A percentile compares a stretch with the other conserved stretches of the same genome.
These are phyloP conservation scores for Epipyxis sp. DNA, from an alignment of 108 stramenopile species.

Conservation along the genomic window DNA sequence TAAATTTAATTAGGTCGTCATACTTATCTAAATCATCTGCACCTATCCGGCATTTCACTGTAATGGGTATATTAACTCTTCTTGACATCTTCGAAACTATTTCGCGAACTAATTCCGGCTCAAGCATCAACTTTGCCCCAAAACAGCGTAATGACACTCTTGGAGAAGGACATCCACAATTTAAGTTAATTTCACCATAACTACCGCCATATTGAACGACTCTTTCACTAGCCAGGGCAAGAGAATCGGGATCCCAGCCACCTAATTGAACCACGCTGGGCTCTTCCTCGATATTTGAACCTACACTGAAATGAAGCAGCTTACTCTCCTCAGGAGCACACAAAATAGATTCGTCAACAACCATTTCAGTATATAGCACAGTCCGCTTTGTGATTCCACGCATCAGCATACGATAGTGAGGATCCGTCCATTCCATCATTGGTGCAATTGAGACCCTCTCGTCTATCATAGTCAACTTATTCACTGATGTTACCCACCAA, in stretches of 20 bases:
- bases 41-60: constrained; percentile 90
- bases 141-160: constrained; percentile 84
- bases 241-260: constrained; percentile 75
- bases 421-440: constrained; percentile 38
- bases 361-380: constrained; percentile 36
- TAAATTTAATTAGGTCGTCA: constrained; percentile 68
- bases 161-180: constrained; percentile 96
- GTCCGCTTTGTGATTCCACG: constrained; percentile 32
- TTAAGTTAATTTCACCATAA: constrained; percentile 94
- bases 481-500: too few relatives aligned
- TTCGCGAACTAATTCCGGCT: not conserved
- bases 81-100: not conserved
- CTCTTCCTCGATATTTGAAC: constrained; percentile 17
- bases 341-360: constrained; percentile 32
- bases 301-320: not conserved
- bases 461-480: not conserved
- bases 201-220: not conserved
- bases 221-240: constrained; percentile 63
- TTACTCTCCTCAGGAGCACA: not conserved
- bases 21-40: constrained; percentile 79
- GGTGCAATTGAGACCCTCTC: constrained; percentile 22
- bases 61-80: constrained; percentile 24
- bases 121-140: constrained; percentile 28
- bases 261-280: constrained; percentile 88
- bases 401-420: constrained; percentile 37